Conservation (phyloP, 768 basidiomycete genomes). For the Suillus americanus region DNA sequence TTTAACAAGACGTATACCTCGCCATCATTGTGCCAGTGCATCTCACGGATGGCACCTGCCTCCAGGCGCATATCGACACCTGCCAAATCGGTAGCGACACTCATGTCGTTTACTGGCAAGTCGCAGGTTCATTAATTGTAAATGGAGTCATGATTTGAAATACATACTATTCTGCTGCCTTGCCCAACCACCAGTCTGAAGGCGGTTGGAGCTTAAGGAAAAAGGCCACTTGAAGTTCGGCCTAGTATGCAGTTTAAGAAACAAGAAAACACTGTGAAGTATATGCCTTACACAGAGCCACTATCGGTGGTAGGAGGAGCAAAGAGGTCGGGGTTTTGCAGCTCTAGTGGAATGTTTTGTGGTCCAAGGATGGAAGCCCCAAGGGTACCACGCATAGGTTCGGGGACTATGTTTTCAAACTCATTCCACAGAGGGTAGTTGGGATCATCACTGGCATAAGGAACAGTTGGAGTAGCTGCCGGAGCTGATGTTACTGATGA, state of each 20-base stretch:
- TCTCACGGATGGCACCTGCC: slow-evolving; percentile 42
- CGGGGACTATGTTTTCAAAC: slow-evolving; percentile 26
- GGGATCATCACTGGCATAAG: slow-evolving; percentile 44
- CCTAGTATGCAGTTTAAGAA: slow-evolving; percentile 17
- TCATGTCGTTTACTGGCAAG: slow-evolving; percentile 36
- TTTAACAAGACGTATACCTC: slow-evolving; percentile 19
- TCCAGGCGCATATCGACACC: slow-evolving; percentile 45
- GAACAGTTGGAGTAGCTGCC: slow-evolving; percentile 41
- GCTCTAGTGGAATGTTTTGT: slow-evolving; percentile 52
- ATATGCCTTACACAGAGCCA: slow-evolving; percentile 42
- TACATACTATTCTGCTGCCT: slow-evolving; percentile 56
- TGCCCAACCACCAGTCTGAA: slow-evolving; percentile 67
- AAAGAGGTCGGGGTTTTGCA: slow-evolving; percentile 56
- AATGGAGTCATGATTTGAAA: background rate
- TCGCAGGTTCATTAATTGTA: slow-evolving; percentile 20
- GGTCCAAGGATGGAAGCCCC: slow-evolving; percentile 56
- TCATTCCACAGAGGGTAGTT: slow-evolving; percentile 44
- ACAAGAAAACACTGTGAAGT: background rate
- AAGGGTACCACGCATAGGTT: slow-evolving; percentile 44
- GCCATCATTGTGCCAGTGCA: slow-evolving; percentile 44
- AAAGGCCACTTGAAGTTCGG: slow-evolving; percentile 65
- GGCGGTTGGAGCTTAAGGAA: slow-evolving; percentile 56
- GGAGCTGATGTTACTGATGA: slow-evolving; percentile 29
- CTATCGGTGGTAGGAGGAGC: slow-evolving; percentile 65
- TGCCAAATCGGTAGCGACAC: slow-evolving; percentile 38